Conservation (phyloP, 208 protist genomes). For the Phytomonas sp. region DNA sequence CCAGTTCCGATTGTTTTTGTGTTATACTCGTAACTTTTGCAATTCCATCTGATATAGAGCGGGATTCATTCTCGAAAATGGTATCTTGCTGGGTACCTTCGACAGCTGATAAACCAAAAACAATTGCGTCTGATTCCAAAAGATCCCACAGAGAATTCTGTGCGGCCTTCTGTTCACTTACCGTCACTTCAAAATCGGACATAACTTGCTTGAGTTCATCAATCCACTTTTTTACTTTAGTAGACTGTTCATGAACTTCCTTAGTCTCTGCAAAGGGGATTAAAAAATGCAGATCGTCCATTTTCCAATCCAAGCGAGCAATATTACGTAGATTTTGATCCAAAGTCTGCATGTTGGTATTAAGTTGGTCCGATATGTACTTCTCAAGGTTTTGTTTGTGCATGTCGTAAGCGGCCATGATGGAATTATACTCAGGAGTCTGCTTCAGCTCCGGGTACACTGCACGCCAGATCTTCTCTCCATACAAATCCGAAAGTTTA, state of each 20-base stretch:
- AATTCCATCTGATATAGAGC: constrained; percentile 56
- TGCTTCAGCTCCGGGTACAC: constrained; percentile 29
- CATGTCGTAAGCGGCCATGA: constrained; percentile 39
- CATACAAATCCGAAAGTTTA: constrained; percentile 48
- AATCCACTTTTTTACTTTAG: constrained; percentile 42
- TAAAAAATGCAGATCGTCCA: constrained; percentile 65
- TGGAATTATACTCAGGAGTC: constrained; percentile 44
- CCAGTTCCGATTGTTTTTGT: constrained; percentile 28
- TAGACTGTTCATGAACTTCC: constrained; percentile 46
- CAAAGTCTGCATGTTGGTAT: constrained; percentile 30
- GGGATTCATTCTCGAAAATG: constrained; percentile 32
- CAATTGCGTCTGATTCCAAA: constrained; percentile 64
- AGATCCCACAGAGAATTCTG: constrained; percentile 43
- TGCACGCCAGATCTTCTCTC: constrained; percentile 69
- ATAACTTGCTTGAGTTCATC: constrained; percentile 47
- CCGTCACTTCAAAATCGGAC: constrained; percentile 23
- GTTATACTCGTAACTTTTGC: constrained; percentile 40
- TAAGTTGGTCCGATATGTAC: constrained; percentile 39
- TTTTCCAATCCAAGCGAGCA: constrained; percentile 60
- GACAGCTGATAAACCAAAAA: constrained; percentile 57
- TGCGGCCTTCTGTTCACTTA: constrained; percentile 26
- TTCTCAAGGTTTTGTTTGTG: constrained; percentile 41
- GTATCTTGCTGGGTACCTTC: constrained; percentile 38
- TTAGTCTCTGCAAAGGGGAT: constrained; percentile 75
- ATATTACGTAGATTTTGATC: constrained; percentile 46